Evolutionary conservation across 345 rosid species (phyloP).

Genomic region (Salix dunnii): DNA sequence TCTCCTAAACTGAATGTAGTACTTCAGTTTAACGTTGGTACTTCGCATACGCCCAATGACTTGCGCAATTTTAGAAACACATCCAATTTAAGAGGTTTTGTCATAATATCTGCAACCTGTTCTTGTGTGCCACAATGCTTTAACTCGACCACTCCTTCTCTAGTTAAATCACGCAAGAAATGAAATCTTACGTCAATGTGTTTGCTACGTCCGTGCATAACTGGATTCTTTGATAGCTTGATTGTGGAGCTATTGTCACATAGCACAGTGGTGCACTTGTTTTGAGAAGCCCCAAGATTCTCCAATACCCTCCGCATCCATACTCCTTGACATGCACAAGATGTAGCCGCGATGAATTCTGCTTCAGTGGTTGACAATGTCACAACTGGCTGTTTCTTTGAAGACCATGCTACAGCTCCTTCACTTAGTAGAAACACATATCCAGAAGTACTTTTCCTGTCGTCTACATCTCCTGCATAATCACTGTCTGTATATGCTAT

Average conservation of each 20-base stretch:
- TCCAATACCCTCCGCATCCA: neutral
- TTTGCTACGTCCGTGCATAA: neutral
- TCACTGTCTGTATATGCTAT: no score
- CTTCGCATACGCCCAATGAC: neutral
- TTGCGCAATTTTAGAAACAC: neutral
- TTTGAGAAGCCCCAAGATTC: neutral
- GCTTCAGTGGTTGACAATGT: neutral
- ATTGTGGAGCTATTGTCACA: no score
- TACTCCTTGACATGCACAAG: neutral
- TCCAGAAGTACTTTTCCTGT: accelerated
- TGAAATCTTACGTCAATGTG: neutral
- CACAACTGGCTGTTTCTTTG: neutral
- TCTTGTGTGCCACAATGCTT: neutral
- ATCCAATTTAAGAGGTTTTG: neutral
- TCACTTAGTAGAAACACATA: neutral
- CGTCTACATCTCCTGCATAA: no score
- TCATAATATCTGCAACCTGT: neutral
- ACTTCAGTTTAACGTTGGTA: neutral
- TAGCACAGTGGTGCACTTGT: neutral
- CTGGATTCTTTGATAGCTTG: neutral
- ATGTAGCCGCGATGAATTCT: neutral
- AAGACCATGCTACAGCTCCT: neutral
- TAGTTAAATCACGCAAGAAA: neutral
- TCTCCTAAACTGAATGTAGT: neutral
- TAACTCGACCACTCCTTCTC: neutral